Evolutionary conservation across 2,329 filamentous ascomycete species (phyloP).

Genomic region (Xylaria hypoxylon): DNA sequence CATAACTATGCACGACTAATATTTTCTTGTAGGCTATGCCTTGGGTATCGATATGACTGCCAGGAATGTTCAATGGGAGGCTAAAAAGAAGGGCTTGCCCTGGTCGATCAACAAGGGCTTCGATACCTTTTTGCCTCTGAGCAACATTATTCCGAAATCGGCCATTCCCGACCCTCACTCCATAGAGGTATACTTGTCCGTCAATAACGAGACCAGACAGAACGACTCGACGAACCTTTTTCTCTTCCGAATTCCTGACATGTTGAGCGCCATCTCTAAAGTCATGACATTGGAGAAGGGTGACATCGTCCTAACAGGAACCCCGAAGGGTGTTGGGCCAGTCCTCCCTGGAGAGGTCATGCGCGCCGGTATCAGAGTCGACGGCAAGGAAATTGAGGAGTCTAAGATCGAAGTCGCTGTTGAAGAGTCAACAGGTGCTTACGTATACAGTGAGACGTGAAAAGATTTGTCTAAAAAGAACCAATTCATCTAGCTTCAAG

Average conservation of each 20-base stretch:
- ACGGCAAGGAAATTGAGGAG: constrained; percentile 85
- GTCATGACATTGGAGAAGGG: constrained; percentile 95
- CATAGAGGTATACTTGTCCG: constrained; percentile 84
- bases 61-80: constrained; percentile 93
- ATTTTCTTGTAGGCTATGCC: constrained; percentile 73
- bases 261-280: constrained; percentile 90
- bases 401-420: constrained; percentile 86
- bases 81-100: constrained; percentile 95
- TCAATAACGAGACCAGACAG: constrained; percentile 84
- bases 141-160: constrained; percentile 81
- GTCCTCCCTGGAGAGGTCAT: constrained; percentile 89
- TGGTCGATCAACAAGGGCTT: constrained; percentile 98
- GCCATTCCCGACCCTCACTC: constrained; percentile 88
- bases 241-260: constrained; percentile 89
- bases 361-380: constrained; percentile 82
- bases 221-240: constrained; percentile 91
- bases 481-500: constrained; percentile 1
- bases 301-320: constrained; percentile 95
- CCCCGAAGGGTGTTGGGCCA: constrained; percentile 92
- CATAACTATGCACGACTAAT: constrained; percentile 21
- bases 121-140: constrained; percentile 94
- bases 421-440: constrained; percentile 80
- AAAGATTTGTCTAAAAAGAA: not conserved
- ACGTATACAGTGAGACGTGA: constrained; percentile 80
- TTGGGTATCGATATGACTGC: constrained; percentile 98